Evolutionary conservation across 2,329 filamentous ascomycete genomes (phyloP).

Genomic region (Penicillium nordicum): DNA sequence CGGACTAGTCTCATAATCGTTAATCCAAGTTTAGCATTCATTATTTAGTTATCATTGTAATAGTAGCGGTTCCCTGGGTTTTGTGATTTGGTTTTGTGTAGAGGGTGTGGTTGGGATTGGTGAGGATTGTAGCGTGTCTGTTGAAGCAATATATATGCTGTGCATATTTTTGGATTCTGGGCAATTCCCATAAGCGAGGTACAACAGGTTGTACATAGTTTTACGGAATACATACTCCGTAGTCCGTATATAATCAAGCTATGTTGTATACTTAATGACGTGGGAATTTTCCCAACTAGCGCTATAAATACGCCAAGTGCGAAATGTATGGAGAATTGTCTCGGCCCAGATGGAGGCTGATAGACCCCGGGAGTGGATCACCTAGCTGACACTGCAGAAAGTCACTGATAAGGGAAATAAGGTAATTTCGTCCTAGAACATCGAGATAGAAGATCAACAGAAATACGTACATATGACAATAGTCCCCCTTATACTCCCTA

Average conservation of each 20-base stretch:
- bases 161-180: too few relatives aligned
- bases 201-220: too few relatives aligned
- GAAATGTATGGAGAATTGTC: not conserved
- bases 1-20: not conserved
- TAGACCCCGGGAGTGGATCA: not conserved
- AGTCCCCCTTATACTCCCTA: not conserved
- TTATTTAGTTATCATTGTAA: not conserved
- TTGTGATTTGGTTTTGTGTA: not conserved
- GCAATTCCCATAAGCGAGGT: too few relatives aligned
- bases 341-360: slow-evolving; percentile 1
- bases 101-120: not conserved
- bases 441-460: too few relatives aligned
- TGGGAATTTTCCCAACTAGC: not conserved
- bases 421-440: not conserved
- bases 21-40: not conserved
- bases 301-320: not conserved
- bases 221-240: too few relatives aligned
- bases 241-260: not conserved
- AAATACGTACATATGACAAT: not conserved
- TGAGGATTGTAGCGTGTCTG: not conserved
- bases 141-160: not conserved
- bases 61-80: not conserved
- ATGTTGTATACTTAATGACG: not conserved
- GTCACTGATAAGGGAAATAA: not conserved
- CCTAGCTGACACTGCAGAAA: not conserved